Evolutionary conservation across 2,329 filamentous ascomycete genomes (phyloP), one percentile per base, ranked within the genome.

Genomic region (Verticillium nubilum): DNA sequence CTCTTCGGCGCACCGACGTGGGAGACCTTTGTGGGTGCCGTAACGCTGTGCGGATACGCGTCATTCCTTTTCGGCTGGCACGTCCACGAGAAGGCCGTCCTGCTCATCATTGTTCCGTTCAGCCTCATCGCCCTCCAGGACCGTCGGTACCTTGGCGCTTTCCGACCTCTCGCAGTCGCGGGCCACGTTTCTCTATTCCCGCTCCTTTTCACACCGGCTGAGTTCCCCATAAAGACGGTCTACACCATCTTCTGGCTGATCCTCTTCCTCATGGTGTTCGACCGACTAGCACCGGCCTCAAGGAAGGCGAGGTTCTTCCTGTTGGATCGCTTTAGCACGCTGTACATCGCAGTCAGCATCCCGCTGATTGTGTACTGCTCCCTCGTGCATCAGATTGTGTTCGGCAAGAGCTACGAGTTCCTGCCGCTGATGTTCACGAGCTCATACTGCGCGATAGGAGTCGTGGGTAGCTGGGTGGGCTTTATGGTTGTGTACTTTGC

Each of bases 21-120:
- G 91, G 90, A 96, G 63, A 89, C 85, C 59, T 98, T 99, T 70
- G 84, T 98, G 50, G 92, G 92, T 3, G 89, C 92, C 0, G 84
- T 97, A 52, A 97, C 94, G 0, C 85, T 98, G 17, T 98, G 95
- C 69, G 95, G 91, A 60, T 99, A 97, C 70, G 90, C 94, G 0
- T 97, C 94, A 0, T 99, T 99, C 76, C 82, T 99, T 10, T 98
- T 98, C 67, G 94, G 95, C 59, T 99, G 94, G 92, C 95, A 99
- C 70, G 95, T 99, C 9, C 95, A 99, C 68, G 95, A 99, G 72
- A 99, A 99, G 75, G 95, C 95, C 1, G 90, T 99, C 60, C 83
- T 99, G 25, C 84, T 98, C 23, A 89, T 98, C 69, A 92, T 99
- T 65, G 90, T 98, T 55, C 95, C 95, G 0, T 98, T 98, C 79